Evolutionary conservation across 257 asterid species (phyloP).

Genomic region (Ehretia macrophylla): DNA sequence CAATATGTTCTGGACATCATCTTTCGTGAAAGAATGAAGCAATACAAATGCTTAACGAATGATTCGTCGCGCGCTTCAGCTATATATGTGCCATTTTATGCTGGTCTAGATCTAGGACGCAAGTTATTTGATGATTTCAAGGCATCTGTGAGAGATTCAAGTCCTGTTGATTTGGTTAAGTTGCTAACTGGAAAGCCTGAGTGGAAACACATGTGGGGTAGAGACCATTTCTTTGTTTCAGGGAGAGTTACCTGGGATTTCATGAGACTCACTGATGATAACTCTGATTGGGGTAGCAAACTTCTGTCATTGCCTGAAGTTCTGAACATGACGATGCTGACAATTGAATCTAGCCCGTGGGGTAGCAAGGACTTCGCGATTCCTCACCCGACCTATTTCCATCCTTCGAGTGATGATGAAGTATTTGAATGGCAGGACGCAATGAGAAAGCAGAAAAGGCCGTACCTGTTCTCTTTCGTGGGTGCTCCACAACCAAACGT

Average conservation of each 20-base stretch:
- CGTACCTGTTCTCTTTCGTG: not conserved
- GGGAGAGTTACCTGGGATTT: not conserved
- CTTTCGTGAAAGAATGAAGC: not conserved
- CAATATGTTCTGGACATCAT: not conserved
- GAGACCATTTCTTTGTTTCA: not conserved
- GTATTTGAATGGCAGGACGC: not conserved
- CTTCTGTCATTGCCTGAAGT: not conserved
- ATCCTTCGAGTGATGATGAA: not conserved
- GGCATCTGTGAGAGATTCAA: not conserved
- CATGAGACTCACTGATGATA: not conserved
- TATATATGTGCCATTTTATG: not conserved
- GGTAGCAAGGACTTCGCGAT: not conserved
- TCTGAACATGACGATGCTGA: not conserved
- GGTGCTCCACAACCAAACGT: not conserved
- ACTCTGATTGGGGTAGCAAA: not conserved
- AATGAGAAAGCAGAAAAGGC: not conserved
- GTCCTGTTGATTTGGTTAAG: not conserved
- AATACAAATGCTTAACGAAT: not conserved
- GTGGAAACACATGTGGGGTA: not conserved
- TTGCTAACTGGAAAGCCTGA: not conserved
- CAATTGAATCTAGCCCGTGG: slow-evolving; percentile 7
- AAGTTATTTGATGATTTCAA: not conserved
- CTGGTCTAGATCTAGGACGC: not conserved
- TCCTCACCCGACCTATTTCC: slow-evolving; percentile 9
- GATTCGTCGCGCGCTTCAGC: not conserved